phyloP scores from a whole-genome alignment of 2,329 filamentous ascomycete genomes.

The Hypocrella siamensis region DNA sequence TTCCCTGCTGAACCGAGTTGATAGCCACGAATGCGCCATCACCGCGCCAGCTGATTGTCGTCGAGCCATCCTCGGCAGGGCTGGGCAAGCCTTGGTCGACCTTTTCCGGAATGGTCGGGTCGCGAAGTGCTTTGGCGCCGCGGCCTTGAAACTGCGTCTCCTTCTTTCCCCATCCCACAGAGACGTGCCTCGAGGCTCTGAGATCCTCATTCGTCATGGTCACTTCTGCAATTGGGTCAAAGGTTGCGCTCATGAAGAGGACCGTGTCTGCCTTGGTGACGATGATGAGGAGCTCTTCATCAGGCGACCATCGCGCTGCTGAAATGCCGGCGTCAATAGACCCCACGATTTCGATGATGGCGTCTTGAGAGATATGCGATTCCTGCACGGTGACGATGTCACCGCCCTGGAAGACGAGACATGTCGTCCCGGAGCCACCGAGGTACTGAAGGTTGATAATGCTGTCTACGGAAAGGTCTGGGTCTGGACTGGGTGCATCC shows the following conservation, averaged over 20 bases:
- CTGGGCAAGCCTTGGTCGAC: conserved; percentile 73
- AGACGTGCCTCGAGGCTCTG: conserved; percentile 81
- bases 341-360: conserved; percentile 86
- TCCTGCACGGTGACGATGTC: conserved; percentile 82
- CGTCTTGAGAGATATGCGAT: conserved; percentile 26
- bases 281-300: conserved; percentile 79
- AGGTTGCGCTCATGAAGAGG: conserved; percentile 83
- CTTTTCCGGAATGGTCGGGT: conserved; percentile 88
- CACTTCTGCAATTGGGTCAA: conserved; percentile 69
- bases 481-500: conserved; percentile 71
- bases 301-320: conserved; percentile 83
- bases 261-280: conserved; percentile 65
- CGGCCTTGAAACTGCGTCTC: conserved; percentile 96
- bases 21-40: conserved; percentile 85
- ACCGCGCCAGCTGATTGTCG: conserved; percentile 79
- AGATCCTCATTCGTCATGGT: conserved; percentile 61
- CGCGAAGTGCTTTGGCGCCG: conserved; percentile 68
- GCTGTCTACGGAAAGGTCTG: conserved; percentile 58
- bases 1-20: conserved; percentile 55
- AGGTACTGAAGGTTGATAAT: conserved; percentile 76
- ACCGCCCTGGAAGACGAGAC: conserved; percentile 74
- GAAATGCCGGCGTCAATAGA: conserved; percentile 86
- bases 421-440: conserved; percentile 60
- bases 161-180: conserved; percentile 94
- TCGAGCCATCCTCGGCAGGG: conserved; percentile 52